Conservation (phyloP, 192 early-diverging fungal genomes). For the Gonapodya prolifera region DNA sequence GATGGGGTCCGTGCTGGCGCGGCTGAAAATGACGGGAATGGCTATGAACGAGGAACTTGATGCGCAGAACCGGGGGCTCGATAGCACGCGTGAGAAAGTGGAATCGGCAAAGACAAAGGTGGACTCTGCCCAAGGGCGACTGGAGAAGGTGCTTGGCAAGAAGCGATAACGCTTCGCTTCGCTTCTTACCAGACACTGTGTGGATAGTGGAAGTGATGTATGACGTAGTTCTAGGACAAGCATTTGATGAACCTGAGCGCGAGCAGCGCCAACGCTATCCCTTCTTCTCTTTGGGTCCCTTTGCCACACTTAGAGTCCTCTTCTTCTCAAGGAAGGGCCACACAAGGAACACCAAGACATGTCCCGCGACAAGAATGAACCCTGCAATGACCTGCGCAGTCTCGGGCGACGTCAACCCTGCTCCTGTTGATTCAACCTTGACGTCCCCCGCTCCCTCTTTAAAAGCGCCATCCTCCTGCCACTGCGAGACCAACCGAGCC, state of each 20-base stretch:
- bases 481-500: background rate
- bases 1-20: constrained; percentile 20
- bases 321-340: background rate
- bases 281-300: background rate
- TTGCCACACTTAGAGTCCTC: background rate
- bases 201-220: background rate
- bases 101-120: constrained; percentile 7
- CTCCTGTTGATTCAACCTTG: background rate
- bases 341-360: background rate
- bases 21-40: constrained; percentile 33
- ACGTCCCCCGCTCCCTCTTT: background rate
- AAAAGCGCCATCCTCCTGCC: background rate
- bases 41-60: constrained; percentile 33
- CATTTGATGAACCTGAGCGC: too few species aligned
- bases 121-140: constrained; percentile 13
- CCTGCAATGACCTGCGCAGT: background rate
- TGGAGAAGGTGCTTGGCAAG: constrained; percentile 16
- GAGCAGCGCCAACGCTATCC: background rate
- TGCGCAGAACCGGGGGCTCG: constrained; percentile 19
- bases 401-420: background rate
- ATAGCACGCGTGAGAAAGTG: constrained; percentile 15
- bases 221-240: too few species aligned
- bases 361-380: background rate
- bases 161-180: too few species aligned
- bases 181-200: too few species aligned